Conservation (phyloP, 2,329 filamentous ascomycete genomes). For the Diaporthe longicolla region DNA sequence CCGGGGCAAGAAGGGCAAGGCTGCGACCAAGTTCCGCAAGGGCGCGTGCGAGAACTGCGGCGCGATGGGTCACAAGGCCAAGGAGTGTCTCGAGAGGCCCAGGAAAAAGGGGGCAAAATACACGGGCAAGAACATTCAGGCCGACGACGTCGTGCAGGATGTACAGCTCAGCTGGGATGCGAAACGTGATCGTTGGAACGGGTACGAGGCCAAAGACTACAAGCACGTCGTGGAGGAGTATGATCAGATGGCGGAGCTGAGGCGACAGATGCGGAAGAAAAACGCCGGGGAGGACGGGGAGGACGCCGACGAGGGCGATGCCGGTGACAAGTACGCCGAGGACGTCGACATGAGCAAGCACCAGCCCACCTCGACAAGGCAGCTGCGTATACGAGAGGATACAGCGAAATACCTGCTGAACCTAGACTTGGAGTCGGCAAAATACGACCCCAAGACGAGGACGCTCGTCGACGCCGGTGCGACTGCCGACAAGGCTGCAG, state of each 20-base stretch:
- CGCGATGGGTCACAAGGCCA: slow-evolving; percentile 94
- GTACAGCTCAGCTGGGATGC: slow-evolving; percentile 95
- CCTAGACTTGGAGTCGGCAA: slow-evolving; percentile 94
- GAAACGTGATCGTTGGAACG: slow-evolving; percentile 97
- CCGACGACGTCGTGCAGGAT: slow-evolving; percentile 89
- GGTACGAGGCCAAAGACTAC: slow-evolving; percentile 93
- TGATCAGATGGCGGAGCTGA: slow-evolving; percentile 84
- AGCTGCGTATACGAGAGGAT: slow-evolving; percentile 93
- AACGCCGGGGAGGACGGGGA: slow-evolving; percentile 65
- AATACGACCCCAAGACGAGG: slow-evolving; percentile 97
- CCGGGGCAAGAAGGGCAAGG: slow-evolving; percentile 88
- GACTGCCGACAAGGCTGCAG: slow-evolving; percentile 82
- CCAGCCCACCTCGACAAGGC: slow-evolving; percentile 90
- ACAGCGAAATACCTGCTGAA: slow-evolving; percentile 97
- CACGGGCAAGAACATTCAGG: slow-evolving; percentile 93
- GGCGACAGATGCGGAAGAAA: slow-evolving; percentile 64
- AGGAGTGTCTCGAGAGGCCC: slow-evolving; percentile 91
- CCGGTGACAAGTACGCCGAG: slow-evolving; percentile 86
- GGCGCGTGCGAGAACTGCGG: slow-evolving; percentile 99
- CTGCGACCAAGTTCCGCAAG: slow-evolving; percentile 96
- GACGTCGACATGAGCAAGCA: slow-evolving; percentile 97
- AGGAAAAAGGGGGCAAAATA: slow-evolving; percentile 91
- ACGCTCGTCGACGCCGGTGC: slow-evolving; percentile 90
- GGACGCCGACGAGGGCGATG: slow-evolving; percentile 69
- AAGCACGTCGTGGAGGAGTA: slow-evolving; percentile 89